These are phyloP conservation scores for Grammothele lineata DNA, from an alignment of 768 basidiomycete genomes.

Conservation along the genomic window DNA sequence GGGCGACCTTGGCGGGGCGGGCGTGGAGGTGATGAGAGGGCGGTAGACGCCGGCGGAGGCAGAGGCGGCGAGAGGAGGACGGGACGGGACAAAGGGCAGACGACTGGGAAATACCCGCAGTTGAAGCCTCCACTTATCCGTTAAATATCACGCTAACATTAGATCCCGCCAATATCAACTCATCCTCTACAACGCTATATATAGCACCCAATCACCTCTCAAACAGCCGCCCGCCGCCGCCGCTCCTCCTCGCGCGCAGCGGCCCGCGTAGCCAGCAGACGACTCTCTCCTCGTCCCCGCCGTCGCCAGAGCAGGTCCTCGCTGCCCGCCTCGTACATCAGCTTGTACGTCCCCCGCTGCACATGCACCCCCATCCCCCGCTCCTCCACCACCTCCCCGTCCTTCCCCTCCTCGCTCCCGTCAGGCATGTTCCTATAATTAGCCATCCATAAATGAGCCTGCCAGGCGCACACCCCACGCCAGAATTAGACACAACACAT, in stretches of 20 bases:
- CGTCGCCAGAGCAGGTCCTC: constrained; percentile 51
- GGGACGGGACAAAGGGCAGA: background rate
- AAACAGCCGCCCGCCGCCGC: constrained; percentile 34
- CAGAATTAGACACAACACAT: constrained; percentile 21
- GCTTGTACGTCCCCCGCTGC: constrained; percentile 55
- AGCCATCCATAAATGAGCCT: constrained; percentile 24
- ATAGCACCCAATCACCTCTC: constrained; percentile 16
- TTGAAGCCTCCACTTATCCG: constrained; percentile 8
- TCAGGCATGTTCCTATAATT: constrained; percentile 51
- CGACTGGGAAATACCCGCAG: background rate
- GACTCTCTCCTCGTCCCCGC: constrained; percentile 32
- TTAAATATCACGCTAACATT: constrained; percentile 17
- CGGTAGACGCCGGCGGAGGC: constrained; percentile 23
- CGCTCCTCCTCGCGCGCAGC: constrained; percentile 53
- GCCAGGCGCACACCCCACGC: constrained; percentile 9
- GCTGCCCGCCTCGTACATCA: constrained; percentile 62
- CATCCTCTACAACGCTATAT: constrained; percentile 10
- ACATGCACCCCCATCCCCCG: constrained; percentile 54
- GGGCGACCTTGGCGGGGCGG: constrained; percentile 11
- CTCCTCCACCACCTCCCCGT: constrained; percentile 25
- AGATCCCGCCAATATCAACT: constrained; percentile 11
- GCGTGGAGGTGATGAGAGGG: constrained; percentile 11
- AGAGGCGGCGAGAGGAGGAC: constrained; percentile 14
- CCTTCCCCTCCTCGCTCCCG: constrained; percentile 25
- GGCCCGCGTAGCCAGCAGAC: constrained; percentile 34